Conservation (phyloP, 345 rosid species). For the Lepidium africanum region DNA sequence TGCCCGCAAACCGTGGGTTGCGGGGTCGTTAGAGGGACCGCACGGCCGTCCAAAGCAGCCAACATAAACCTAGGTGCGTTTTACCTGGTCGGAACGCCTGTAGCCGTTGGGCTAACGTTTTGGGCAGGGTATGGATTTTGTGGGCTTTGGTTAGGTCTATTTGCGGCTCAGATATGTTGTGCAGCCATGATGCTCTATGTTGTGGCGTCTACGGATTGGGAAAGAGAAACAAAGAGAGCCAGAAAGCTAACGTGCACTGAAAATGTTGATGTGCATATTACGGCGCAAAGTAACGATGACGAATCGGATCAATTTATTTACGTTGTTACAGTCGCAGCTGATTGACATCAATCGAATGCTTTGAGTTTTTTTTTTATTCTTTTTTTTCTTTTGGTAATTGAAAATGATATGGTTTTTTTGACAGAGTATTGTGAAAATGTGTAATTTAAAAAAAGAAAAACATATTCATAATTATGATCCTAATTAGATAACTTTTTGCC, state of each 20-base stretch:
- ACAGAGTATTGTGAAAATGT: neutral
- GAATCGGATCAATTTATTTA: slow-evolving; percentile 9
- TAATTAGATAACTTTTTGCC: neutral
- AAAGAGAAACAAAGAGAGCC: slow-evolving; percentile 53
- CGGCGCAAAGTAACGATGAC: neutral
- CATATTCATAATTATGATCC: neutral
- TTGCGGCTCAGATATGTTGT: slow-evolving; percentile 79
- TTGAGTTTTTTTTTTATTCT: neutral
- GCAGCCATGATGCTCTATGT: slow-evolving; percentile 77
- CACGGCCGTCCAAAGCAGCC: slow-evolving; percentile 77
- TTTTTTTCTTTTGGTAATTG: neutral
- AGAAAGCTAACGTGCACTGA: slow-evolving; percentile 40
- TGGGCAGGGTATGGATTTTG: slow-evolving; percentile 52
- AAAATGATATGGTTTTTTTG: neutral
- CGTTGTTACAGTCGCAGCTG: slow-evolving; percentile 21
- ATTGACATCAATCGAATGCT: neutral
- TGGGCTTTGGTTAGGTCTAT: slow-evolving; percentile 80
- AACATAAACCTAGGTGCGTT: slow-evolving; percentile 85
- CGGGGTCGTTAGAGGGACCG: slow-evolving; percentile 82
- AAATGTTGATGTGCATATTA: slow-evolving; percentile 25
- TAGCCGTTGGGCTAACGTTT: slow-evolving; percentile 75
- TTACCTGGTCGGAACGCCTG: slow-evolving; percentile 85
- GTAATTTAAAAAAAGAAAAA: neutral
- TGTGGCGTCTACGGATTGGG: slow-evolving; percentile 89
- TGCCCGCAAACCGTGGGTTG: slow-evolving; percentile 95